A percentile compares a stretch with the other conserved stretches of the same genome.
phyloP scores from a whole-genome alignment of 2,329 filamentous ascomycete genomes.

The Septoria linicola region DNA sequence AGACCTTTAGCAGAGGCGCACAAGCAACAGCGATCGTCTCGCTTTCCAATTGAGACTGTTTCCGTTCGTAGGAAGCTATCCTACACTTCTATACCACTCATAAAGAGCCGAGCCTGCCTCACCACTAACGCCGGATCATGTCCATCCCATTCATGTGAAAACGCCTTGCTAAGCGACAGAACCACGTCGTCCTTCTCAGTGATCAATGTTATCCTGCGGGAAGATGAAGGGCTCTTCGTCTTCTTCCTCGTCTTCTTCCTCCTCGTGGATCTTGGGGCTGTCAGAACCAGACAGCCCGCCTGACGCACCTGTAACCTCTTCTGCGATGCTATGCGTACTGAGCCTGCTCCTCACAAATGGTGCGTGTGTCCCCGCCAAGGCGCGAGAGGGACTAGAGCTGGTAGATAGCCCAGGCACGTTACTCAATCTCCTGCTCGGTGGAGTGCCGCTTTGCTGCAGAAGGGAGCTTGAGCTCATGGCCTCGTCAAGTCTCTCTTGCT shows the following conservation, averaged over 20 bases:
- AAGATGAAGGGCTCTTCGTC: constrained; percentile 36
- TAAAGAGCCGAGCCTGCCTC: not conserved
- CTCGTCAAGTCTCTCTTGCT: constrained; percentile 80
- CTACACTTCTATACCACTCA: not conserved
- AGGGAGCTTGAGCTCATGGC: constrained; percentile 89
- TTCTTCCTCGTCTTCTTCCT: constrained; percentile 29
- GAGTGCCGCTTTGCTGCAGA: constrained; percentile 77
- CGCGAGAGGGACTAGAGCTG: constrained; percentile 79
- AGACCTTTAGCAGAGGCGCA: too few relatives aligned
- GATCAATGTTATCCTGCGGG: constrained; percentile 26
- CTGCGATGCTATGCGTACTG: constrained; percentile 82
- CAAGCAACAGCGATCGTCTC: too few relatives aligned
- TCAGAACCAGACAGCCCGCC: constrained; percentile 25
- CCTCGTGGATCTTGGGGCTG: constrained; percentile 25
- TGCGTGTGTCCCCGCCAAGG: constrained; percentile 73
- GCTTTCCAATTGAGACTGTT: too few relatives aligned
- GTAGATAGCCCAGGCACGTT: constrained; percentile 68
- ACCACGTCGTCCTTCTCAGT: not conserved
- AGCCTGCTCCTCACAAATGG: constrained; percentile 92
- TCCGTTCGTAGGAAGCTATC: not conserved
- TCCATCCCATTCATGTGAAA: not conserved
- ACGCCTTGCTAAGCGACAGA: constrained; percentile 11
- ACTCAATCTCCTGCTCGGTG: constrained; percentile 70
- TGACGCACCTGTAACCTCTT: constrained; percentile 43
- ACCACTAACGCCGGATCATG: not conserved